Evolutionary conservation across 345 rosid species (phyloP), one percentile per base, ranked within the genome.

Genomic region (Cardiospermum halicacabum): DNA sequence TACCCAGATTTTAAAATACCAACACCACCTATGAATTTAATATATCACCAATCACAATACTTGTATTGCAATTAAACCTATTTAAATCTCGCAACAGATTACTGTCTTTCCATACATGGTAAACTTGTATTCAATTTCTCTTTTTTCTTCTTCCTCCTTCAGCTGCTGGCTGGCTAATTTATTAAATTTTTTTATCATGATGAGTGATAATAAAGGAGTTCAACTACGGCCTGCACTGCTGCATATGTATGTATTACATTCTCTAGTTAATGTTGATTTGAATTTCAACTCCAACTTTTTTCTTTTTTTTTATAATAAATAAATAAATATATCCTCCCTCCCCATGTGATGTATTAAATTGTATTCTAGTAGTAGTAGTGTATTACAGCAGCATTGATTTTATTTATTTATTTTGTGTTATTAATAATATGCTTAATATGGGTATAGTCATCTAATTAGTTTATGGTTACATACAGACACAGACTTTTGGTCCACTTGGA

Each of bases 11-110:
- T 58, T 77, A 42, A 70, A 71, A 51, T 34, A 70, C 69, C 77
- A 71, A 39, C 80, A 75, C 73, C 81, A 77, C 74, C 80, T 59
- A 73, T 71, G 72, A 80, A 79, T 77, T 86, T 77, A 85, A 74
- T 82, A 72, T 69, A 81, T 66, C 77, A 76, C 78, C 82, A 78
- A 85, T 64, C 74, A 75, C 82, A 68, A 75, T 57, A 70, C 30
- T 71, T 73, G 49, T 32, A 53, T 31, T 67, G 72, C 82, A 68
- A 71, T 68, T 70, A 66, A 68, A 56, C 50, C 48, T 27, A 66
- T 66, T 65, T 74, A 53, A 63, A 68, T 60, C 27, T 58, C 75
- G 54, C 48, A 58, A 58, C 73, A 43, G 18, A 49, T 48, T 11
- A n/a, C n/a, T n/a, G n/a, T n/a, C n/a, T n/a, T n/a, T n/a, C 37